Evolutionary conservation across 2,329 filamentous ascomycete genomes (phyloP), one percentile per base, ranked within the genome.

Genomic region (Celoporthe dispersa): DNA sequence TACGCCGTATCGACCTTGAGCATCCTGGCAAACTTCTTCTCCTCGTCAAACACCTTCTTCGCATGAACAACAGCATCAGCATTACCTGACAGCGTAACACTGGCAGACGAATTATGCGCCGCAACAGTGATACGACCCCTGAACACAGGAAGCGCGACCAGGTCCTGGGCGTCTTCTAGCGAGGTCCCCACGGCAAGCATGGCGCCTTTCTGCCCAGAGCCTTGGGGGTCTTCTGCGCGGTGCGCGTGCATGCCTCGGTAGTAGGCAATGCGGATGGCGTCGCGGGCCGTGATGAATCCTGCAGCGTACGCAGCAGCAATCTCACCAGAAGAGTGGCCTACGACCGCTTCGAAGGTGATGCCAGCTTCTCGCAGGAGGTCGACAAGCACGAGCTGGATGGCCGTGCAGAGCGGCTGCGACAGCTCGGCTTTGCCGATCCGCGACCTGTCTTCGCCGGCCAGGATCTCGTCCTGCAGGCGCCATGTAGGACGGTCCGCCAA

Each of bases 251-350:
- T 16, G 51, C 83, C 84, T 19, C 83, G 80, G 62, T 80, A 79
- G 68, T 80, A 84, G 0, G 82, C 81, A 0, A 78, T 74, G 3
- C 75, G 75, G 64, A 83, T 80, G 9, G 83, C 82, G 8, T 79
- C 78, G 19, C 76, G 70, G 0, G 77, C 73, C 0, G 79, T 76
- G 6, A 85, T 70, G 1, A 74, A 69, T 0, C 82, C 80, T 0
- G 79, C 77, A 0, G 81, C 80, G 60, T 84, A 84, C 0, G 83
- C 82, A 1, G 83, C 83, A 0, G 79, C 82, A 51, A 84, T 82
- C 69, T 85, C 83, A 0, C 83, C 83, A 2, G 75, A 78, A 0
- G 80, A 83, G 68, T 85, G 83, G 0, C 83, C 83, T 3, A 83
- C 77, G 0, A 81, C 79, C 0, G 76, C 78, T 6, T 73, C 37